These are phyloP conservation scores for Eucalyptus shirleyi DNA, from an alignment of 345 rosid species.

Conservation along the genomic window DNA sequence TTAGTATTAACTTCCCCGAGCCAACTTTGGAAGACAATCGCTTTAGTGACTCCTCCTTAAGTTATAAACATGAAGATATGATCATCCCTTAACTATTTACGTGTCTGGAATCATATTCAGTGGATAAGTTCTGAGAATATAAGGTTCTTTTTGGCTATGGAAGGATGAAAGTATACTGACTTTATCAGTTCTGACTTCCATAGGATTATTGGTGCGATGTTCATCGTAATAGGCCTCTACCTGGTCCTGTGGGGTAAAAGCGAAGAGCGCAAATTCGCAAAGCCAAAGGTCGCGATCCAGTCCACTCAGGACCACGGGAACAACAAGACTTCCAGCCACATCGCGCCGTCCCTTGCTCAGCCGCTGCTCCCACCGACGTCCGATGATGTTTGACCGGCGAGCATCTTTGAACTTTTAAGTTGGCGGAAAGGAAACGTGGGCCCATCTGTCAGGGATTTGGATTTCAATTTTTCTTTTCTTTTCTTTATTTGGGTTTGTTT, in stretches of 20 bases:
- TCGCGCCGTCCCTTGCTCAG: slow-evolving; percentile 41
- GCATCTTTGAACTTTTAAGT: not conserved
- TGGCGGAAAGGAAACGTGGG: not conserved
- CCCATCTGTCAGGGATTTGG: not conserved
- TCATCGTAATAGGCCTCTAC: slow-evolving; percentile 74
- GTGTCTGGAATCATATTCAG: not conserved
- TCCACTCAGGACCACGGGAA: slow-evolving; percentile 43
- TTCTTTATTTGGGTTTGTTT: not conserved
- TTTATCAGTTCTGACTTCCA: not conserved
- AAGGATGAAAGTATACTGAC: not conserved
- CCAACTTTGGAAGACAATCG: not conserved
- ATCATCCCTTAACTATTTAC: not conserved
- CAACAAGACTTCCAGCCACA: slow-evolving; percentile 28
- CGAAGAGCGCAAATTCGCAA: slow-evolving; percentile 61
- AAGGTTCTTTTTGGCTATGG: not conserved
- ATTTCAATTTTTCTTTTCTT: not conserved
- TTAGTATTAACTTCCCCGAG: not conserved
- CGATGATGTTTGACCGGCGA: slow-evolving; percentile 49
- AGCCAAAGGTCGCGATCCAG: slow-evolving; percentile 34
- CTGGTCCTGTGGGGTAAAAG: slow-evolving; percentile 88
- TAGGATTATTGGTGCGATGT: slow-evolving; percentile 84
- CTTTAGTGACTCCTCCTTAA: not conserved
- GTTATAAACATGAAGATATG: not conserved
- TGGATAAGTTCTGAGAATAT: not conserved
- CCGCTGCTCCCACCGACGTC: slow-evolving; percentile 86